Conservation (phyloP, 139 green algal species). For the Mesostigma viride region DNA sequence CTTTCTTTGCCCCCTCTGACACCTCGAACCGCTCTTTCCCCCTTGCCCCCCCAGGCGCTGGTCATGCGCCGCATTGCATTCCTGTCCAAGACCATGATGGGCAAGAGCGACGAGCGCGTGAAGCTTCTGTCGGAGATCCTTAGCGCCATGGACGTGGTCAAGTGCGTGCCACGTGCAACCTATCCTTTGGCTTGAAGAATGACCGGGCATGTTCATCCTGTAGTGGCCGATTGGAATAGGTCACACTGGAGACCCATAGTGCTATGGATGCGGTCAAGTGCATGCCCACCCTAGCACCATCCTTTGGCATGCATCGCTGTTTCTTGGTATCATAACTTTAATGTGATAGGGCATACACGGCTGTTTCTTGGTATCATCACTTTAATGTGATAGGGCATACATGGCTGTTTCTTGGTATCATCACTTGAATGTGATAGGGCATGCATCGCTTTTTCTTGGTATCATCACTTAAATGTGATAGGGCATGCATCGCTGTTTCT, state of each 20-base stretch:
- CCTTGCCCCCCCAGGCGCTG: slow-evolving; percentile 14
- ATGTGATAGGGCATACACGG: too few species aligned
- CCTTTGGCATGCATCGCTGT: not conserved
- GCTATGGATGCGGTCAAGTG: not conserved
- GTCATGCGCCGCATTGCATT: slow-evolving; percentile 12
- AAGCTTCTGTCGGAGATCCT: slow-evolving; percentile 27
- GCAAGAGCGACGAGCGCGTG: slow-evolving; percentile 25
- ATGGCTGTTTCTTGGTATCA: too few species aligned
- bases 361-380: too few species aligned
- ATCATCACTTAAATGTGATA: too few species aligned
- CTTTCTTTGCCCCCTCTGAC: slow-evolving; percentile 1
- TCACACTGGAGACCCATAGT: not conserved
- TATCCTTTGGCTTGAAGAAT: not conserved
- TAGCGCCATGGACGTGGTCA: slow-evolving; percentile 29
- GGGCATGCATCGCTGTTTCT: too few species aligned
- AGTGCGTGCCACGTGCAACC: slow-evolving; percentile 21
- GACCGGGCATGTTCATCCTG: not conserved
- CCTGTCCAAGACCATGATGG: slow-evolving; percentile 15
- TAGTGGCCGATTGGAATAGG: not conserved
- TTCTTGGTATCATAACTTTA: too few species aligned
- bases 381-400: too few species aligned
- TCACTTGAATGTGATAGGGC: too few species aligned
- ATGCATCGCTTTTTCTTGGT: too few species aligned
- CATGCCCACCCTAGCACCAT: not conserved
- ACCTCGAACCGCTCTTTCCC: not conserved